These are phyloP conservation scores for Botrytis fabae DNA, from an alignment of 2,329 filamentous ascomycete genomes.

Conservation along the genomic window DNA sequence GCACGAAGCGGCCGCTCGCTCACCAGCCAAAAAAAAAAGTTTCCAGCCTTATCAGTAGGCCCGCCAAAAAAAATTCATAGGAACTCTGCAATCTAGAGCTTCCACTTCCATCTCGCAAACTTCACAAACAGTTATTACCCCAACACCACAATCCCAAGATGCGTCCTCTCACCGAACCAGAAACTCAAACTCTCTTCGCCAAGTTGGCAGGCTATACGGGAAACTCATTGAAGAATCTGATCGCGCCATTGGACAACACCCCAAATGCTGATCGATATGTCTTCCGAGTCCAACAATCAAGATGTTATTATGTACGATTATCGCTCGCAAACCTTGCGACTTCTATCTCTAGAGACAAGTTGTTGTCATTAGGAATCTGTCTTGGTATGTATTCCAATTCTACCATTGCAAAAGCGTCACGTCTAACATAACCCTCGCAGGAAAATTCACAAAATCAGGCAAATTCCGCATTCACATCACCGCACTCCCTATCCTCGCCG, in stretches of 20 bases:
- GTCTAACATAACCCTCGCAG: constrained; percentile 44
- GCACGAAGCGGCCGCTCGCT: not conserved
- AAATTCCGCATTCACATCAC: constrained; percentile 96
- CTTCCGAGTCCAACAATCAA: constrained; percentile 77
- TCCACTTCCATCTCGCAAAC: constrained; percentile 8
- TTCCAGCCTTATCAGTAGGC: constrained; percentile 21
- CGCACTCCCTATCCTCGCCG: constrained; percentile 78
- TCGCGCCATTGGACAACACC: constrained; percentile 68
- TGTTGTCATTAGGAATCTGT: constrained; percentile 87
- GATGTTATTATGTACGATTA: constrained; percentile 90
- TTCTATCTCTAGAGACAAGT: constrained; percentile 75
- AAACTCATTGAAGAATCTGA: constrained; percentile 79
- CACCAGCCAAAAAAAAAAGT: constrained; percentile 8
- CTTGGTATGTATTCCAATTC: constrained; percentile 51
- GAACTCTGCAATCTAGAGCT: constrained; percentile 25
- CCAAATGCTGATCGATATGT: constrained; percentile 75
- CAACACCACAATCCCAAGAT: constrained; percentile 48
- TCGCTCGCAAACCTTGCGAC: constrained; percentile 90
- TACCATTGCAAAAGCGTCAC: not conserved
- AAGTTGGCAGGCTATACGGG: constrained; percentile 96
- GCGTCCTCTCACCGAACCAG: constrained; percentile 77
- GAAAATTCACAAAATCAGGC: constrained; percentile 94
- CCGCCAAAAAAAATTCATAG: constrained; percentile 32
- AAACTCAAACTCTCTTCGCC: constrained; percentile 80
- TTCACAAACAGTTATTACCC: constrained; percentile 9